A percentile compares a stretch with the other conserved stretches of the same genome.
Evolutionary conservation across 371 early-diverging fungal species (phyloP).

Genomic region (Zopfochytrium polystomum): DNA sequence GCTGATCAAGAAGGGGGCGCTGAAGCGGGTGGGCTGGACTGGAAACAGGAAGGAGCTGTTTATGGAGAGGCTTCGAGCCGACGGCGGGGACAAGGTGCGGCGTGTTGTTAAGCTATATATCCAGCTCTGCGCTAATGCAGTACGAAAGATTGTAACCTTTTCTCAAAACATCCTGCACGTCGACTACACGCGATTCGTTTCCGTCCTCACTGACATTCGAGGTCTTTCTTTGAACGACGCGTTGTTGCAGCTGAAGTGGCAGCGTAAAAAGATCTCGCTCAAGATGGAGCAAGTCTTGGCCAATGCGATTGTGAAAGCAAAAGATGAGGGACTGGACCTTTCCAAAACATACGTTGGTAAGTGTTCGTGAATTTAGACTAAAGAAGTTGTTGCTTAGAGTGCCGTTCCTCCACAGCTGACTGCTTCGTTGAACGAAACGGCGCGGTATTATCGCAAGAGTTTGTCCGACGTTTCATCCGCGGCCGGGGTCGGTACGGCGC

Average conservation of each 20-base stretch:
- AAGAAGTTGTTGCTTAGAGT: background rate
- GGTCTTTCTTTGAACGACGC: constrained; percentile 42
- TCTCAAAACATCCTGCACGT: constrained; percentile 32
- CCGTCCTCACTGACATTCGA: constrained; percentile 31
- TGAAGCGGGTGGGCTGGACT: too few species aligned
- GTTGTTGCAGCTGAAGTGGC: constrained; percentile 35
- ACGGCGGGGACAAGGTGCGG: constrained; percentile 40
- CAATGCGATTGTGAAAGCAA: constrained; percentile 35
- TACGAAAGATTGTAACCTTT: constrained; percentile 22
- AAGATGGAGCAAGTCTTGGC: constrained; percentile 26
- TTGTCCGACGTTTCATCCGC: constrained; percentile 28
- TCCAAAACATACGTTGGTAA: constrained; percentile 43
- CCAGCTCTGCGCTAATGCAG: background rate
- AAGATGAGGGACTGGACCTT: constrained; percentile 35
- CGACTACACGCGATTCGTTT: constrained; percentile 36
- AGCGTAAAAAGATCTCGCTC: constrained; percentile 27
- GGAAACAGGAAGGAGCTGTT: too few species aligned
- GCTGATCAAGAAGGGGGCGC: background rate
- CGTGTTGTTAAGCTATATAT: constrained; percentile 1
- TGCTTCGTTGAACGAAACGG: constrained; percentile 30
- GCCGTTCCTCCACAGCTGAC: constrained; percentile 28
- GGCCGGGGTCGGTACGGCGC: constrained; percentile 49
- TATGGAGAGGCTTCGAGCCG: constrained; percentile 28
- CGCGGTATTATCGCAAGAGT: constrained; percentile 25
- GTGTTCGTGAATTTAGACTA: constrained; percentile 5